Conservation (phyloP, 176 grass and related monocot genomes). For the Avena atlantica region DNA sequence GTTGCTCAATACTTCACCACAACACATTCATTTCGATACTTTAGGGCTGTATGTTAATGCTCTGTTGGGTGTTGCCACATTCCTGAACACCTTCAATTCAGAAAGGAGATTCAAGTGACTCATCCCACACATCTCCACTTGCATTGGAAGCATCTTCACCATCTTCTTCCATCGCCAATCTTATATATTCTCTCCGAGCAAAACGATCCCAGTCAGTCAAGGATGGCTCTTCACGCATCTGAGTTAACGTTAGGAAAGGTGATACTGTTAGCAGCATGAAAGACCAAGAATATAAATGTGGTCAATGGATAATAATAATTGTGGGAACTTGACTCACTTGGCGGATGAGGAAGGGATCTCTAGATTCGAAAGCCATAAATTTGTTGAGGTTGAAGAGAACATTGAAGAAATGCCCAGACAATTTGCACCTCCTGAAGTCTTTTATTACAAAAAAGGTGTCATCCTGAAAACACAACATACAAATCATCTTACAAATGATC, state of each 20-base stretch:
- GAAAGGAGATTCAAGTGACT: slow-evolving; percentile 93
- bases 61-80: slow-evolving; percentile 28
- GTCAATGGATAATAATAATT: background rate
- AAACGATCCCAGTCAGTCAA: slow-evolving; percentile 98
- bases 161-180: slow-evolving; percentile 97
- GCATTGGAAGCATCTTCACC: slow-evolving; percentile 98
- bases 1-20: slow-evolving; percentile 30
- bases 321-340: slow-evolving; percentile 63
- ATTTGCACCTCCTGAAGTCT: slow-evolving; percentile 79
- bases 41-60: slow-evolving; percentile 31
- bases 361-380: slow-evolving; percentile 93
- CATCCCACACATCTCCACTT: slow-evolving; percentile 96
- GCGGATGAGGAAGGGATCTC: slow-evolving; percentile 96
- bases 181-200: slow-evolving; percentile 90
- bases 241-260: slow-evolving; percentile 39
- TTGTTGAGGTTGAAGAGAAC: slow-evolving; percentile 98
- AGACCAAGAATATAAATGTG: background rate
- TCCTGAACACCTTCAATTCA: slow-evolving; percentile 10
- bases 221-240: slow-evolving; percentile 95
- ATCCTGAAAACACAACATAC: slow-evolving; percentile 58
- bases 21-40: slow-evolving; percentile 45
- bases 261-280: slow-evolving; percentile 8
- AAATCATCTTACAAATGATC: slow-evolving; percentile 38
- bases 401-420: slow-evolving; percentile 92
- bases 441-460: slow-evolving; percentile 66